phyloP scores from a whole-genome alignment of 257 asterid species.

The Nicotiana noctiflora region DNA sequence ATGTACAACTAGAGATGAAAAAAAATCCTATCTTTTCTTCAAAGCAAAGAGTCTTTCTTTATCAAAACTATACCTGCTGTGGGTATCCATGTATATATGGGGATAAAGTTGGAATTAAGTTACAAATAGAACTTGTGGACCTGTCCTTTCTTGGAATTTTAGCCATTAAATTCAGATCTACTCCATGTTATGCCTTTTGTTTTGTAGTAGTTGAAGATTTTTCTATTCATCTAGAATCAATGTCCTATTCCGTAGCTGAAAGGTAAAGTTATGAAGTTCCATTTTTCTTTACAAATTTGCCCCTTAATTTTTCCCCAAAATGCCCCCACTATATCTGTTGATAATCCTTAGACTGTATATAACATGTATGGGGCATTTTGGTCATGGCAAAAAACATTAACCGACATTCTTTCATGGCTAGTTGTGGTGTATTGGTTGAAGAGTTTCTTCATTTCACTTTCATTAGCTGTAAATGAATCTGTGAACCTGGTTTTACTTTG shows the following conservation, averaged over 20 bases:
- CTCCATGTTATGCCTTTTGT: slow-evolving; percentile 1
- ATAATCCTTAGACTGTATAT: neutral
- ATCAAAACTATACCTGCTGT: slow-evolving; percentile 11
- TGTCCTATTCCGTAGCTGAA: slow-evolving; percentile 26
- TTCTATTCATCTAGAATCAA: slow-evolving; percentile 3
- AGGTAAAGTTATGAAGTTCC: slow-evolving; percentile 43
- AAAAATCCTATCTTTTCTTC: slow-evolving; percentile 61
- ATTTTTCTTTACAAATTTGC: slow-evolving; percentile 11
- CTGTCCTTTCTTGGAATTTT: slow-evolving; percentile 15
- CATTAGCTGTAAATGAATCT: slow-evolving; percentile 26
- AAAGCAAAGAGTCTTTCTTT: slow-evolving; percentile 61
- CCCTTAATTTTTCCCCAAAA: slow-evolving; percentile 11
- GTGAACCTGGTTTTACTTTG: slow-evolving; percentile 10
- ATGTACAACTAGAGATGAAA: slow-evolving; percentile 47
- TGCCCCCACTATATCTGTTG: neutral
- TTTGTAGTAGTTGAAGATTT: slow-evolving; percentile 7
- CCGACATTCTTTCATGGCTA: slow-evolving; percentile 30
- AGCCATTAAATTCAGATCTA: slow-evolving; percentile 20
- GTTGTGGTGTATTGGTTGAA: slow-evolving; percentile 33
- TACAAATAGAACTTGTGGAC: slow-evolving; percentile 29
- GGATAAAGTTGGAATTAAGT: slow-evolving; percentile 16
- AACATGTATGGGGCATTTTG: slow-evolving; percentile 27
- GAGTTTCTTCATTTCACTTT: slow-evolving; percentile 50
- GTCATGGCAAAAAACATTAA: slow-evolving; percentile 18
- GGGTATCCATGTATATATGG: slow-evolving; percentile 17